Base-by-base conservation (phyloP, 257 asterid species). In the Gynochthodes officinalis region DNA sequence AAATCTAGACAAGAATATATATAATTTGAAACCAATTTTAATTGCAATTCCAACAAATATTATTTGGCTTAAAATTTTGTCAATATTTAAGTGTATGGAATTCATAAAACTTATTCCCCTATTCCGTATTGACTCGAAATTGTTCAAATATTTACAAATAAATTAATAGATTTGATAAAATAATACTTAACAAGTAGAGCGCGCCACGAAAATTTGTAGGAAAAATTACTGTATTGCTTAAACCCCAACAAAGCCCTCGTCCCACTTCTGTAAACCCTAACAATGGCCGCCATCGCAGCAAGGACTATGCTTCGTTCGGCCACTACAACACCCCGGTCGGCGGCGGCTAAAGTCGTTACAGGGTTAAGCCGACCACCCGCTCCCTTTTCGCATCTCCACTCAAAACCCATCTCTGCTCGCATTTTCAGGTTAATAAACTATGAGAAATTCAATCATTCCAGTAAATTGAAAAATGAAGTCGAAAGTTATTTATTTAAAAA, bases 381-480 rank as follows among this genome's bases (percentile, higher is more conserved):
- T 15, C 66, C 66, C 66, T 5, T 60, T 60, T 33, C 66, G 66
- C 23, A 60, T 60, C 18, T n/a, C 66, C 66, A 25, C 66, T 7
- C 44, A 60, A 18, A 60, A 32, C 66, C 66, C 19, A 43, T 60
- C 27, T 60, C 66, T 60, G 66, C 66, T 32, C 44, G 66, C 21
- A 60, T 60, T 40, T 60, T 32, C 44, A 60, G 46, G 66, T 59
- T 32, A 32, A 10, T 59, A 21, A 59, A 7, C 42, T 30, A 28
- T 23, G 0, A 30, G 48, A 4, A 42, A 6, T 10, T 42, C 48
- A 42, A 42, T 42, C 48, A 1, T 42, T 46, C 13, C 13, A 1
- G 95, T 83, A 32, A 49, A 16, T 12, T 2, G 32, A 11, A 14
- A 1, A 30, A 2, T 4, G 21, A 46, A 46, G 12, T 12, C 52